A percentile compares a stretch with the other conserved stretches of the same genome.
phyloP scores from a whole-genome alignment of 768 basidiomycete genomes.

The Mycena haematopus region DNA sequence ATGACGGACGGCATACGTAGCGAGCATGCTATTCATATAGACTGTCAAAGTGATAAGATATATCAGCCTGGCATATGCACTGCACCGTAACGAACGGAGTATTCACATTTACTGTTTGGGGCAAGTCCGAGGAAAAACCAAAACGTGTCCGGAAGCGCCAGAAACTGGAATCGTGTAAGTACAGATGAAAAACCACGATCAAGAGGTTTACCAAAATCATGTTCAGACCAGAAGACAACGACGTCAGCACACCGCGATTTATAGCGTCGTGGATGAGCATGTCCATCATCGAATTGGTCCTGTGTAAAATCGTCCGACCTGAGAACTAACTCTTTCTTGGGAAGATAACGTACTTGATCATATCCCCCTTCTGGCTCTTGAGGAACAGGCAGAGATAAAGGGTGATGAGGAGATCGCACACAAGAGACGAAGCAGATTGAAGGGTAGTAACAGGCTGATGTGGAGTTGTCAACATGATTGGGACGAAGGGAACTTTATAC shows the following conservation, averaged over 20 bases:
- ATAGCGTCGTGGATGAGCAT: slow-evolving; percentile 25
- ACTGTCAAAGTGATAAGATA: not conserved
- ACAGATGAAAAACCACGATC: not conserved
- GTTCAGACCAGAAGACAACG: slow-evolving; percentile 18
- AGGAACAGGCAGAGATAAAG: slow-evolving; percentile 15
- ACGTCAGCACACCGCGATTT: slow-evolving; percentile 23
- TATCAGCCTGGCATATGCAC: not conserved
- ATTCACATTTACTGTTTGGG: slow-evolving; percentile 22
- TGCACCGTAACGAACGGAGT: not conserved
- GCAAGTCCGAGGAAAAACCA: slow-evolving; percentile 28
- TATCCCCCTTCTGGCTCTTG: slow-evolving; percentile 17
- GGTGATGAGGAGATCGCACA: slow-evolving; percentile 24
- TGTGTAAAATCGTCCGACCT: not conserved
- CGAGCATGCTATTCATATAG: slow-evolving; percentile 7
- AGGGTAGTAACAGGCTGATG: slow-evolving; percentile 21
- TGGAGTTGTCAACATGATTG: not conserved
- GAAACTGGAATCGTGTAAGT: slow-evolving; percentile 8
- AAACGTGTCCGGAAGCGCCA: slow-evolving; percentile 25
- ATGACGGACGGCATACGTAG: not conserved
- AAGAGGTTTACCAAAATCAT: slow-evolving; percentile 17
- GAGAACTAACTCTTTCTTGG: not conserved
- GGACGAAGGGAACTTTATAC: not conserved
- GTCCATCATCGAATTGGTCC: slow-evolving; percentile 26
- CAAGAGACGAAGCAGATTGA: slow-evolving; percentile 19
- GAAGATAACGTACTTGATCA: slow-evolving; percentile 9